Percentiles rank a stretch among this genome's conserved stretches.
These are phyloP conservation scores for Pythium aquatile DNA, from an alignment of 352 stramenopile species.

Conservation along the genomic window DNA sequence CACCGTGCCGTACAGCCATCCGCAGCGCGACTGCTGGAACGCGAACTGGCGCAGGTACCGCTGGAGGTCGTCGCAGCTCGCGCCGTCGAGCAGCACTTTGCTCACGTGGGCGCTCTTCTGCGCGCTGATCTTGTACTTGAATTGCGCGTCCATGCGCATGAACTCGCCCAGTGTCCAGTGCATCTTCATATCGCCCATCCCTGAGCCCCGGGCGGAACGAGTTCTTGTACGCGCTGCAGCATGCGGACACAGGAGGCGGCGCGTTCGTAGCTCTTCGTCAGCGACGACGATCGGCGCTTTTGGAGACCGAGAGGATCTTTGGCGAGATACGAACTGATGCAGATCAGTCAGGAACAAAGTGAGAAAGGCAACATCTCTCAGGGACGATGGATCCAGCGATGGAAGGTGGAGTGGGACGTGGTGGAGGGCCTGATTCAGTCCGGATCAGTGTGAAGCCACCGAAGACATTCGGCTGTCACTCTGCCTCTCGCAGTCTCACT, in stretches of 20 bases:
- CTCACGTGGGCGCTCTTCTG: slow-evolving; percentile 87
- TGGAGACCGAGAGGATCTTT: not conserved
- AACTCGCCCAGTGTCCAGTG: slow-evolving; percentile 98
- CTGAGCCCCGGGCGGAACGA: slow-evolving; percentile 95
- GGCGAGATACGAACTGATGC: not conserved
- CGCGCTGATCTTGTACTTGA: slow-evolving; percentile 96
- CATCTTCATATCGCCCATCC: slow-evolving; percentile 98
- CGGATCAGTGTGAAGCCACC: too few relatives aligned
- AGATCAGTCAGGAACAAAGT: not conserved
- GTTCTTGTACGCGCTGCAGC: slow-evolving; percentile 83
- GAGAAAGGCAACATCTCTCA: not conserved
- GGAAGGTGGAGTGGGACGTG: not conserved
- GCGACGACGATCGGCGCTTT: not conserved
- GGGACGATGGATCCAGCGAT: too few relatives aligned
- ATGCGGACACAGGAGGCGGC: slow-evolving; percentile 27
- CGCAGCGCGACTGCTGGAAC: slow-evolving; percentile 93
- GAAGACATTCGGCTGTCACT: too few relatives aligned
- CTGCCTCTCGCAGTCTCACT: not conserved
- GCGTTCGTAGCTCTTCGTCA: slow-evolving; percentile 4
- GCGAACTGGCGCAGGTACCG: slow-evolving; percentile 85
- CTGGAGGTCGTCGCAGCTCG: slow-evolving; percentile 92
- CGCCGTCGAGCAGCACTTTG: slow-evolving; percentile 86
- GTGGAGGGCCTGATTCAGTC: not conserved
- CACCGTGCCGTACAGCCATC: slow-evolving; percentile 94
- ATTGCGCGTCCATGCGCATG: slow-evolving; percentile 96